phyloP scores from a whole-genome alignment of 2,329 filamentous ascomycete genomes.

The Drechslerella stenobrocha region DNA sequence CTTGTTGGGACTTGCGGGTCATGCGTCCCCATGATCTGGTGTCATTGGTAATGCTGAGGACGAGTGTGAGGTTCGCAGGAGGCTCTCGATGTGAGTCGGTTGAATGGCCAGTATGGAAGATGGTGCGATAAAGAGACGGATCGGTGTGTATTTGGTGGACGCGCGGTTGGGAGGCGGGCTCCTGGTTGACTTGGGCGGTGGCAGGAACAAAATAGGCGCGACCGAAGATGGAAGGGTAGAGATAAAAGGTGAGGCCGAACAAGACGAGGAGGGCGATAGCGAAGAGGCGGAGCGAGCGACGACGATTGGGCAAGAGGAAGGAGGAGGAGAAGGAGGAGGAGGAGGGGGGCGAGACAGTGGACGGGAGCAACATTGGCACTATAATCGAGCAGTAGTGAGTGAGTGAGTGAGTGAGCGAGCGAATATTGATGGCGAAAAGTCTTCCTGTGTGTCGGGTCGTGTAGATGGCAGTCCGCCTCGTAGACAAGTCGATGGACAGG shows the following conservation, averaged over 20 bases:
- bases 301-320: not conserved
- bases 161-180: not conserved
- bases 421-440: not conserved
- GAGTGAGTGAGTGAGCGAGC: not conserved
- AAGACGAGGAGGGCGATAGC: too few relatives aligned
- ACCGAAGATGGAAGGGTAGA: too few relatives aligned
- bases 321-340: not conserved
- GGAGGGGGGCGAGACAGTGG: not conserved
- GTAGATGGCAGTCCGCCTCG: too few relatives aligned
- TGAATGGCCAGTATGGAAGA: not conserved
- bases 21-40: conserved; percentile 24
- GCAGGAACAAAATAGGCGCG: too few relatives aligned
- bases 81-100: not conserved
- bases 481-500: too few relatives aligned
- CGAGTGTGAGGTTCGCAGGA: conserved; percentile 11
- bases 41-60: conserved; percentile 28
- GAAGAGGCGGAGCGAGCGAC: too few relatives aligned
- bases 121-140: conserved; percentile 9
- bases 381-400: not conserved
- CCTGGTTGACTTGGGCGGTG: not conserved
- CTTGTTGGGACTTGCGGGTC: not conserved
- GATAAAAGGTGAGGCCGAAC: too few relatives aligned
- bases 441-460: too few relatives aligned
- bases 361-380: not conserved
- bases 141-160: conserved; percentile 11